A percentile compares a stretch with the other conserved stretches of the same genome.
Conservation (phyloP, 345 rosid species). For the Salix arbutifolia region DNA sequence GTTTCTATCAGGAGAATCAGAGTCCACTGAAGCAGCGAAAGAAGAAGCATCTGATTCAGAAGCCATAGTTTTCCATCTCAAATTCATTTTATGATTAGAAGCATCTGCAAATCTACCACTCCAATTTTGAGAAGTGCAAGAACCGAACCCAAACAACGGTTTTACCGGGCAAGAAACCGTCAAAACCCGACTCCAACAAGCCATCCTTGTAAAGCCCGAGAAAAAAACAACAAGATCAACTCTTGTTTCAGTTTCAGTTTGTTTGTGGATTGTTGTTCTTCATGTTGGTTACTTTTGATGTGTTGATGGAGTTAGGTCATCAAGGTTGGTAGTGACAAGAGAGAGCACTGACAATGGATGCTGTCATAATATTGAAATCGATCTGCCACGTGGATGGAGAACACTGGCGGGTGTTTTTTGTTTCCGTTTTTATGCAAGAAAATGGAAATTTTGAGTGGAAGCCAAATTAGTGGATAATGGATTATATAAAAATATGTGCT, state of each 20-base stretch:
- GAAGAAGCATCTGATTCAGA: conserved; percentile 53
- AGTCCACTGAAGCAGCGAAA: conserved; percentile 44
- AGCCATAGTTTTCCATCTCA: conserved; percentile 54
- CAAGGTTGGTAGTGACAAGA: conserved; percentile 16
- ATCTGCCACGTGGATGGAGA: conserved; percentile 5
- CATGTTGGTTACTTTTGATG: not conserved
- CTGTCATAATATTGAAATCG: not conserved
- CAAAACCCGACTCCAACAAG: conserved; percentile 49
- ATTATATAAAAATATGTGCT: not conserved
- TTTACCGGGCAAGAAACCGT: conserved; percentile 48
- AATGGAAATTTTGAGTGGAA: not conserved
- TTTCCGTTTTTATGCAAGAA: not conserved
- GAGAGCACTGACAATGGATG: conserved; percentile 16
- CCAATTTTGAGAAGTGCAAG: not conserved
- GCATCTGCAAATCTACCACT: conserved; percentile 12
- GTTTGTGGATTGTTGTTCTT: too few species aligned
- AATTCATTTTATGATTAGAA: conserved; percentile 18
- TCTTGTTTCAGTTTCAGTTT: too few species aligned
- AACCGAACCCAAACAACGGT: conserved; percentile 21
- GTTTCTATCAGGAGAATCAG: conserved; percentile 51
- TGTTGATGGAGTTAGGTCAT: not conserved
- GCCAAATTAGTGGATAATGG: not conserved
- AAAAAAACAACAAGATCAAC: too few species aligned
- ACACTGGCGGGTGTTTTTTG: not conserved
- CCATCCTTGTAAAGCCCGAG: conserved; percentile 25